Base-by-base conservation (phyloP, 805 yeast genomes). In the Saccharomycopsis capsularis region DNA sequence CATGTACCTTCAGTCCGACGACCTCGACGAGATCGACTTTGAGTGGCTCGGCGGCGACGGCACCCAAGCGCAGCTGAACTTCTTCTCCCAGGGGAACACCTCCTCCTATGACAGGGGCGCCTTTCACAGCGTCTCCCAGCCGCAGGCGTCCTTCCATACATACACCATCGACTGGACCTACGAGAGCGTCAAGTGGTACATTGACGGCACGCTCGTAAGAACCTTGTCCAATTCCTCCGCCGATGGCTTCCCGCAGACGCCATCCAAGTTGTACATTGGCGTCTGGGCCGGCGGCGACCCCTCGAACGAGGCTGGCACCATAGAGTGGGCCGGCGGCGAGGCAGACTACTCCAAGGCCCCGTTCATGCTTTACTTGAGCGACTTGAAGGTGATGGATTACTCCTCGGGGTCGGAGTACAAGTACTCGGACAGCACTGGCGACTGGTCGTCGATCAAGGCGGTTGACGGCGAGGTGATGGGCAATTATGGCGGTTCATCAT, bases 161-260 rank as follows among this genome's bases (percentile, higher is more conserved):
- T 90, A 89, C 65, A 81, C 93, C 5, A 65, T 90, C 48, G 95
- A 88, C 56, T 89, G 96, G 96, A 78, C 82, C 2, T 67, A 76
- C 56, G 82, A 80, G 39, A 60, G 68, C 5, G 67, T 84, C 37
- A 69, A 75, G 6, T 90, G 95, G 89, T 76, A 75, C 50, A 57
- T 87, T 23, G 95, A 90, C 59, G 95, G 91, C 25, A 60, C 55
- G 5, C 69, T 72, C 1, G 78, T 86, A 7, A 79, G 97, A 69
- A 75, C 85, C 1, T 67, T 90, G 47, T 39, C 60, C 9, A 71
- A 77, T 49, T 66, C 68, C 48, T 68, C 81, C 21, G 61, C 76
- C 16, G 73, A 78, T 60, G 95, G 95, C 3, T 90, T 76, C 64
- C 97, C 97, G 39, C 95, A 89, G 67, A 69, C 88, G n/a, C 97